Percentiles rank a stretch among this genome's conserved stretches.
These are phyloP conservation scores for Neurospora cerealis DNA, from an alignment of 495 filamentous ascomycete genomes.

Conservation along the genomic window DNA sequence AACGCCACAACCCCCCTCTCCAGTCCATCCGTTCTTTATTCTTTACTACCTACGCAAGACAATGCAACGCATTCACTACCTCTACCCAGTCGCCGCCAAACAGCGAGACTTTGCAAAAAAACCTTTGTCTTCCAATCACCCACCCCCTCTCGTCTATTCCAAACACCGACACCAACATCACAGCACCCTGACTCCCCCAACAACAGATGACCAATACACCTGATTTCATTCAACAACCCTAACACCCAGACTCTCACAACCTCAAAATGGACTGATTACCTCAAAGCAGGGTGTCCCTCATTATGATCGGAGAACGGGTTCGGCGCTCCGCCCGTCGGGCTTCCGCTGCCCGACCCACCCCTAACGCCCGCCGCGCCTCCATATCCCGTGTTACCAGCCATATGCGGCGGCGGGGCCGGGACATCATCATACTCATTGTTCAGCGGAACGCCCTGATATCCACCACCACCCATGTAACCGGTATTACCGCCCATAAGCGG, in stretches of 20 bases:
- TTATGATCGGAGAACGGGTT: background rate
- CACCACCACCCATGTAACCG: background rate
- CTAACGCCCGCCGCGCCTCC: background rate
- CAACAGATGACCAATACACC: background rate
- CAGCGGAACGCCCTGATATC: background rate
- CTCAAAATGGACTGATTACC: background rate
- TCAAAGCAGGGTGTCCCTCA: background rate
- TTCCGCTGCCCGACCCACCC: background rate
- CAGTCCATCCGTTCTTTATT: background rate
- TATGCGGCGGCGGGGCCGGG: background rate
- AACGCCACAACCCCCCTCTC: background rate
- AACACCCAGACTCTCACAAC: background rate
- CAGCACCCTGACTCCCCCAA: background rate
- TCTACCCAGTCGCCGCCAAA: background rate
- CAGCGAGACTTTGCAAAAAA: background rate
- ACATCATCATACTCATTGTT: constrained; percentile 1
- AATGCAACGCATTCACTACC: background rate
- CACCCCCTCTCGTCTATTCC: background rate
- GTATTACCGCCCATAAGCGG: constrained; percentile 20
- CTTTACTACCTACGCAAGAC: background rate
- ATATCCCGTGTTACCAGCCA: background rate
- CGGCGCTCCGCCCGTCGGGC: background rate
- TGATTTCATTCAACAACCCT: background rate
- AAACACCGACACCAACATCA: background rate
- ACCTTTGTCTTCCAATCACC: background rate